Base-by-base conservation (phyloP, 768 basidiomycete species). In the Boletus coccyginus region DNA sequence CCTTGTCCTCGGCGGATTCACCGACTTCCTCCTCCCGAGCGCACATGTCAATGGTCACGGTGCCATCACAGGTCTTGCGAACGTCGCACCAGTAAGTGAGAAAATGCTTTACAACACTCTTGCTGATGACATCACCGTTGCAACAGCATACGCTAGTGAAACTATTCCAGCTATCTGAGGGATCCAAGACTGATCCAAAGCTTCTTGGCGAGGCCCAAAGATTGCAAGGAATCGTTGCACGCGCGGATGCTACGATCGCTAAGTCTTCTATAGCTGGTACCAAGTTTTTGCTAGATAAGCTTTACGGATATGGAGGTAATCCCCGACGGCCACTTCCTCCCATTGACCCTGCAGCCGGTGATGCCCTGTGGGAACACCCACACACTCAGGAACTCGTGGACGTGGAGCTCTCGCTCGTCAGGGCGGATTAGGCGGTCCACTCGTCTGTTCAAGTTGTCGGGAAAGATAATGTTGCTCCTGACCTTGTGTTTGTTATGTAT, bases 1-100 rank as follows among this genome's bases (percentile, higher is more conserved):
- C 78, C 74, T 94, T 46, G 90, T 94, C 35, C 76, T 94, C 21
- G 92, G 92, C 40, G 94, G 94, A 10, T 97, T 83, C 71, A 77
- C 81, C 57, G 94, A 97, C 75, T 92, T 93, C 72, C 69, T 96
- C 55, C 75, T 88, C 35, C 84, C 94, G 5, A 83, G 91, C 7
- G 70, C 81, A 3, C 85, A 84, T 66, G 87, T 81, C 32, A 84
- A 86, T 58, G 92, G 81, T 3, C 87, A 94, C 63, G 94, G 94
- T 46, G 92, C 91, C 46, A 96, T 96, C 68, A 93, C 90, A 35
- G 94, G 94, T 45, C 84, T 95, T 19, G 92, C 82, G 9, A 95
- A 95, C 68, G 68, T 94, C 53, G 85, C 88, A 44, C 92, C 91
- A 11, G 90, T 87, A 63, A 56, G 81, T 61, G 40, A 49, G 35